These are phyloP conservation scores for Rhytidiadelphus loreus DNA, from an alignment of 225 moss, liverwort and hornwort genomes.

Conservation along the genomic window DNA sequence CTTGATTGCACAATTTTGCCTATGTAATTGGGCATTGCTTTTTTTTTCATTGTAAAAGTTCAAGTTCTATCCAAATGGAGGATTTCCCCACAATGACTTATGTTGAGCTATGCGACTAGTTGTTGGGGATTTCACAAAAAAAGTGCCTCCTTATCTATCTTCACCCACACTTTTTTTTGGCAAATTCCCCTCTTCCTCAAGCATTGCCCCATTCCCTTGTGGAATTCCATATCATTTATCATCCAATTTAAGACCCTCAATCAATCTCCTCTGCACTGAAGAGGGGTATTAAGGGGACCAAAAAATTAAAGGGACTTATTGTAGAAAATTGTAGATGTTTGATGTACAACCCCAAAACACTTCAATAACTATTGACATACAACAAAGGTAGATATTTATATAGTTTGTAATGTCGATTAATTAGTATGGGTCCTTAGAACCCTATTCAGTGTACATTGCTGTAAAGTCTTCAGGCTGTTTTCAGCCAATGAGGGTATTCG, in stretches of 20 bases:
- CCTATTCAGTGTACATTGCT: too few relatives aligned
- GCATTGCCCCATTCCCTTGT: accelerated
- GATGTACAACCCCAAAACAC: too few relatives aligned
- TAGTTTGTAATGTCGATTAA: too few relatives aligned
- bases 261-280: not conserved
- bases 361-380: too few relatives aligned
- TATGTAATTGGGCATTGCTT: accelerated
- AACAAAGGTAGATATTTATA: too few relatives aligned
- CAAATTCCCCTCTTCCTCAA: accelerated
- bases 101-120: accelerated
- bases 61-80: not conserved
- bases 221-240: too few relatives aligned
- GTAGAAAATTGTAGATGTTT: too few relatives aligned
- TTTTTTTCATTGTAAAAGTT: not conserved
- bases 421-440: too few relatives aligned
- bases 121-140: accelerated
- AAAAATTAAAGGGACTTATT: too few relatives aligned
- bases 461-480: not conserved
- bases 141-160: accelerated
- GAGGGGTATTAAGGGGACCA: too few relatives aligned
- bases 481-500: not conserved
- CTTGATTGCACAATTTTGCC: accelerated
- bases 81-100: accelerated
- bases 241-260: accelerated
- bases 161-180: accelerated